phyloP scores from a whole-genome alignment of 2,329 filamentous ascomycete species.

The Exutisphaerella laricina region DNA sequence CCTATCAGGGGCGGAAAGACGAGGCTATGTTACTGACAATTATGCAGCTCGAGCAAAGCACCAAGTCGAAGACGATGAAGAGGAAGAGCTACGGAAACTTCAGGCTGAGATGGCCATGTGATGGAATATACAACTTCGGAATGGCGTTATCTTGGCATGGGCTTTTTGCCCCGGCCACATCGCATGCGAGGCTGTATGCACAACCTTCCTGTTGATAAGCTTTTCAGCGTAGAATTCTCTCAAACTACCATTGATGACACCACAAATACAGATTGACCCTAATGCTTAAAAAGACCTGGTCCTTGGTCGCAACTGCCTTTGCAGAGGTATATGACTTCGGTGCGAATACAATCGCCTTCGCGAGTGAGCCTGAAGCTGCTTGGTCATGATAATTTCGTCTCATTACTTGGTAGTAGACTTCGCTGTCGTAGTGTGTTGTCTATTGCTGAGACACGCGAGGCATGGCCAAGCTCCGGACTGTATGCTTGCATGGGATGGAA shows the following conservation, averaged over 20 bases:
- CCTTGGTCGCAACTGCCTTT: too few relatives aligned
- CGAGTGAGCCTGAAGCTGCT: too few relatives aligned
- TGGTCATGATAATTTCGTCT: too few relatives aligned
- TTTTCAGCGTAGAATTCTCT: constrained; percentile 14
- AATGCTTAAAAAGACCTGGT: too few relatives aligned
- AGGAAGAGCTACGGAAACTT: constrained; percentile 86
- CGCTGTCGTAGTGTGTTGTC: too few relatives aligned
- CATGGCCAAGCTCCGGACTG: too few relatives aligned
- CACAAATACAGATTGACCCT: background rate
- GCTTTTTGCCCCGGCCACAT: constrained; percentile 8
- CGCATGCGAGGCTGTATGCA: constrained; percentile 4
- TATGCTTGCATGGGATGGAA: too few relatives aligned
- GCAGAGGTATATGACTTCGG: too few relatives aligned
- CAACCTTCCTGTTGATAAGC: constrained; percentile 7
- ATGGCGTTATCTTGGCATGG: constrained; percentile 13
- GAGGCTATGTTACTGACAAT: constrained; percentile 28
- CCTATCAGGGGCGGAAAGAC: background rate
- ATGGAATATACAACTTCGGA: constrained; percentile 9
- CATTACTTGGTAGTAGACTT: too few relatives aligned
- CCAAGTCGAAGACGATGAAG: constrained; percentile 74
- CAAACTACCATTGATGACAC: background rate
- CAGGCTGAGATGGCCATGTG: constrained; percentile 98
- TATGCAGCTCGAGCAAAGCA: constrained; percentile 42
- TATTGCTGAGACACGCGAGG: too few relatives aligned
- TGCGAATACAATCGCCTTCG: too few relatives aligned